Evolutionary conservation across 192 early-diverging fungal genomes (phyloP).

Genomic region (Haplosporangium gracile): DNA sequence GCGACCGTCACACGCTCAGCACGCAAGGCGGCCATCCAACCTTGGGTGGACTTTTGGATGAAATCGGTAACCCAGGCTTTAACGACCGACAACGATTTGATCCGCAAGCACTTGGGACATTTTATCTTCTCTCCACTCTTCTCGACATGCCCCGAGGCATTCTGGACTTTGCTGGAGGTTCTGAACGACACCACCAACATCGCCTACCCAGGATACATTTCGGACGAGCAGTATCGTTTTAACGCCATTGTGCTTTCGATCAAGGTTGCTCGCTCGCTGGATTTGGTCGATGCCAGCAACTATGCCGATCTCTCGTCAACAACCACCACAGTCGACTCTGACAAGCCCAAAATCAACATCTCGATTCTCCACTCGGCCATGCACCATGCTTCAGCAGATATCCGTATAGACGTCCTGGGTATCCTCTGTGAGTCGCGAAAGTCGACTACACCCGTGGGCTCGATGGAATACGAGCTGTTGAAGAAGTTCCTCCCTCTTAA

Average conservation of each 20-base stretch:
- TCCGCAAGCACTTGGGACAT: slow-evolving; percentile 70
- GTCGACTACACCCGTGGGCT: slow-evolving; percentile 70
- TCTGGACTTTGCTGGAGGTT: slow-evolving; percentile 61
- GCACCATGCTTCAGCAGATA: slow-evolving; percentile 75
- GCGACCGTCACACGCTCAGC: neutral
- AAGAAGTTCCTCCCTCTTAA: slow-evolving; percentile 78
- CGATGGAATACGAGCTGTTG: slow-evolving; percentile 74
- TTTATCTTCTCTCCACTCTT: slow-evolving; percentile 68
- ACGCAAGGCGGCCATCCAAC: slow-evolving; percentile 39
- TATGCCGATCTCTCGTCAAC: slow-evolving; percentile 35
- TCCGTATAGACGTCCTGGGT: slow-evolving; percentile 84
- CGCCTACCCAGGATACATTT: slow-evolving; percentile 35
- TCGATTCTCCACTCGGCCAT: slow-evolving; percentile 72
- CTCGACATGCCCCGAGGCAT: slow-evolving; percentile 58
- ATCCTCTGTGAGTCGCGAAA: slow-evolving; percentile 86
- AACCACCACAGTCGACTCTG: neutral
- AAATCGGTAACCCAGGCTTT: slow-evolving; percentile 66
- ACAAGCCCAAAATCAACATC: slow-evolving; percentile 53
- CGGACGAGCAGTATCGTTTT: slow-evolving; percentile 60
- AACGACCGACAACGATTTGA: slow-evolving; percentile 60
- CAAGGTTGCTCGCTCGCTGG: slow-evolving; percentile 68
- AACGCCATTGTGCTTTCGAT: slow-evolving; percentile 73
- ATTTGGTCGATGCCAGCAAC: slow-evolving; percentile 64
- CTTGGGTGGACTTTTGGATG: slow-evolving; percentile 70
- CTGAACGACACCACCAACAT: slow-evolving; percentile 38